Evolutionary conservation across 2,329 filamentous ascomycete genomes (phyloP).

Genomic region (Fusarium phyllophilum): DNA sequence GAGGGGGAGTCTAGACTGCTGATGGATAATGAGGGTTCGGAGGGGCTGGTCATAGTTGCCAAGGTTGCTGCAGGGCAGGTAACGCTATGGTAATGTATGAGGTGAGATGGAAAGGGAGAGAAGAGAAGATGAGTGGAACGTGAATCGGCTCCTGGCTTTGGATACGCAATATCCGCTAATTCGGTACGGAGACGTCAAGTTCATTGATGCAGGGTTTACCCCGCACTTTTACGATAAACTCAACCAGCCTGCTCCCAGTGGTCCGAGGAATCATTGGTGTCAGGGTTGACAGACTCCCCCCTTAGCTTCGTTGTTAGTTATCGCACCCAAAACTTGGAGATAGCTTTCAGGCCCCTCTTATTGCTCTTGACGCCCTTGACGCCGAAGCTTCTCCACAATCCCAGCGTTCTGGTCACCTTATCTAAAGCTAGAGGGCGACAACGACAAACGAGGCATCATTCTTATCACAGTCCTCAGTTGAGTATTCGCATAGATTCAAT

Average conservation of each 20-base stretch:
- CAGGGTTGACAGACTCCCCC: rapidly evolving
- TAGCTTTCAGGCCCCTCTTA: not conserved
- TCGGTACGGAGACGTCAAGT: not conserved
- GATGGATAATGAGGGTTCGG: not conserved
- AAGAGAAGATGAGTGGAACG: not conserved
- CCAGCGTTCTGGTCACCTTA: not conserved
- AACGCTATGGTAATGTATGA: not conserved
- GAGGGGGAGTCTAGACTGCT: not conserved
- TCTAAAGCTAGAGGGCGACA: not conserved
- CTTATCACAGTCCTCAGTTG: not conserved
- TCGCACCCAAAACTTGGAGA: not conserved
- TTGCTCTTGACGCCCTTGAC: not conserved
- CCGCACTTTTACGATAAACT: not conserved
- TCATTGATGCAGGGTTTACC: not conserved
- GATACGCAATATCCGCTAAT: not conserved
- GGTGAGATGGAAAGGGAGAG: not conserved
- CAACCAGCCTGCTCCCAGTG: not conserved
- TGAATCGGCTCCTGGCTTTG: not conserved
- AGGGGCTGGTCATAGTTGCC: not conserved
- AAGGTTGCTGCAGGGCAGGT: not conserved
- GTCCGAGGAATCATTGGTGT: not conserved
- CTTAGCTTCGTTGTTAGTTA: not conserved
- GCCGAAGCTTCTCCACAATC: not conserved
- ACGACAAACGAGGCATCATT: not conserved
- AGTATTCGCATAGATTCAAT: rapidly evolving